Percentiles rank a stretch among this genome's conserved stretches.
These are phyloP conservation scores for Fragaria iinumae DNA, from an alignment of 306 rosid genomes.

Conservation along the genomic window DNA sequence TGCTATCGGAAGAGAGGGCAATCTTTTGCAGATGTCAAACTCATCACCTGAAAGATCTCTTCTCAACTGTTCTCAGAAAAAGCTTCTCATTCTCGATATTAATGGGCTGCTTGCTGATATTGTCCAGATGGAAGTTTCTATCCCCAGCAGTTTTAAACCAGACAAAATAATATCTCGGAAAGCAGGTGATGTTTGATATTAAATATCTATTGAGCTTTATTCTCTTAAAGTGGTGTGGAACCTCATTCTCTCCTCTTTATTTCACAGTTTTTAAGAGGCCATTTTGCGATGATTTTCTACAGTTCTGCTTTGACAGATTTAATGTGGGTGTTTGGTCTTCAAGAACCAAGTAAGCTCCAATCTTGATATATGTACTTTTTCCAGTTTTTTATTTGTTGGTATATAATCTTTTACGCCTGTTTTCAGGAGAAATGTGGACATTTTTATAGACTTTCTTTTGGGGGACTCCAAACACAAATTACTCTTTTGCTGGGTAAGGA, in stretches of 20 bases:
- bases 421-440: slow-evolving; percentile 62
- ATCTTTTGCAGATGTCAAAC: slow-evolving; percentile 26
- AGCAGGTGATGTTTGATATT: slow-evolving; percentile 50
- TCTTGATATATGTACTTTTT: slow-evolving; percentile 24
- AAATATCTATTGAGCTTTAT: slow-evolving; percentile 9
- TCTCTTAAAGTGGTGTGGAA: slow-evolving; percentile 23
- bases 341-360: slow-evolving; percentile 63
- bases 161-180: slow-evolving; percentile 39
- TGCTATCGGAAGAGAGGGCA: slow-evolving; percentile 24
- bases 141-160: slow-evolving; percentile 27
- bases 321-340: slow-evolving; percentile 94
- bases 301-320: slow-evolving; percentile 80
- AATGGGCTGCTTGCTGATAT: slow-evolving; percentile 91
- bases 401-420: neutral
- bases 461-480: slow-evolving; percentile 50
- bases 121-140: slow-evolving; percentile 23
- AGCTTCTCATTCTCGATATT: slow-evolving; percentile 92
- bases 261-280: slow-evolving; percentile 94
- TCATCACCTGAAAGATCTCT: slow-evolving; percentile 32
- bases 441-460: slow-evolving; percentile 48
- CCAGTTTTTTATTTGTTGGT: neutral
- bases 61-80: slow-evolving; percentile 41
- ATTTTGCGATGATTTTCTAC: slow-evolving; percentile 66
- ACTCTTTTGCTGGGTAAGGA: slow-evolving; percentile 83
- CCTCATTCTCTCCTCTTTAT: slow-evolving; percentile 15